Base-by-base conservation (phyloP, 2,329 filamentous ascomycete species). In the Talaromyces albobiverticillius region DNA sequence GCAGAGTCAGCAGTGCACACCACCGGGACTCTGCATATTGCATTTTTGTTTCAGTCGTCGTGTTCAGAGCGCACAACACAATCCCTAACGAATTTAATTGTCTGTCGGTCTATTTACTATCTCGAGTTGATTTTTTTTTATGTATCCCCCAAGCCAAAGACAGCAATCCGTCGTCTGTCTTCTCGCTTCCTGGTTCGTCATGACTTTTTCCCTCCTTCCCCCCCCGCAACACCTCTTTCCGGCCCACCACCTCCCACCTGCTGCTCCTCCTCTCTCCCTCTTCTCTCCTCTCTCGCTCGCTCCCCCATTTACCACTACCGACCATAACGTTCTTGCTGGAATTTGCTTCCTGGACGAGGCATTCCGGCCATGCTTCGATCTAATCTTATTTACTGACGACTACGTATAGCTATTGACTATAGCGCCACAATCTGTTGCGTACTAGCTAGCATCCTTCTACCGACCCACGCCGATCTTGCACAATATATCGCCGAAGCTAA, bases 191-290 rank as follows among this genome's bases (percentile, higher is more conserved):
- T 51, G 50, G 50, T 52, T 52, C 50, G 50, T 52, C 50, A 52
- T 46, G 29, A 52, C 50, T 46, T 46, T 51, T 46, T 36, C 23
- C 26, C 26, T 20, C 25, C 22, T 36, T 25, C 7, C 41, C 41
- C 31, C 46, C 50, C 41, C 50, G 50, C 50, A 52, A 52, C 50
- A 52, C 42, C 41, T 51, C 50, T 46, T 46, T 36, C 31, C 50
- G 50, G 50, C 50, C 50, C 50, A 52, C 50, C 41, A 11, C 36
- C 4, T 51, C 48, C 48, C 49, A 25, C 49, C 26, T 10, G 29
- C 29, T 34, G 36, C 29, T 18, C 41, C n/a, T 48, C 34, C 23
- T 45, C 23, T 45, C 26, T 42, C 25, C 16, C 38, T 51, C 26
- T 10, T 42, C 47, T 20, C 36, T 42, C 41, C 10, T 14, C n/a